Percentiles rank a stretch among this genome's conserved stretches.
These are phyloP conservation scores for Parasitella parasitica DNA, from an alignment of 371 early-diverging fungal genomes.

Conservation along the genomic window DNA sequence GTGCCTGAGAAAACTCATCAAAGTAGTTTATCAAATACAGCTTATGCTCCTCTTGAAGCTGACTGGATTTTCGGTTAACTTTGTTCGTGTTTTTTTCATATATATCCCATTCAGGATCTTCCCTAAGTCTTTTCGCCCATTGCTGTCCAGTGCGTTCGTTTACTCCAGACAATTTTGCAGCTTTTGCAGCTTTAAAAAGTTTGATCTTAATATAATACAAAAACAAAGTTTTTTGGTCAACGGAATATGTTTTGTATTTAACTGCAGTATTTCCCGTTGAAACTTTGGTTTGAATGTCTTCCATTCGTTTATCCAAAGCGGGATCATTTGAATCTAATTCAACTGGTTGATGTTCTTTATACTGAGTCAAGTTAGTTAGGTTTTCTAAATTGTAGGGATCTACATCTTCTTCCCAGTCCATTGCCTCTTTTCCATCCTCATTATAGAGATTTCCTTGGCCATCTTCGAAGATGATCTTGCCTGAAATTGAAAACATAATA, in stretches of 20 bases:
- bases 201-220: neutral
- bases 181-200: neutral
- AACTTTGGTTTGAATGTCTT: neutral
- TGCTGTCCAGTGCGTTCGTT: neutral
- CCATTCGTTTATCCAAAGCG: neutral
- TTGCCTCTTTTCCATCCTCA: neutral
- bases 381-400: neutral
- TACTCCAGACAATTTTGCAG: neutral
- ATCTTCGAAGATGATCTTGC: constrained; percentile 1
- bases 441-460: neutral
- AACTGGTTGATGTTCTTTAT: neutral
- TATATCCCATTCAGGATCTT: constrained; percentile 21
- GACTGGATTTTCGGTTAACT: constrained; percentile 5
- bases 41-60: constrained; percentile 12
- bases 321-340: neutral
- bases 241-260: neutral
- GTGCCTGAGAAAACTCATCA: constrained; percentile 7
- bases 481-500: neutral
- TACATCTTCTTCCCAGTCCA: neutral
- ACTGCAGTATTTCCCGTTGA: neutral
- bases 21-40: constrained; percentile 11
- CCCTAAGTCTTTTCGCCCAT: constrained; percentile 11
- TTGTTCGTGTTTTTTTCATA: constrained; percentile 19
- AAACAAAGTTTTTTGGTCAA: neutral
- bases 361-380: neutral